Percentiles rank a stretch among this genome's conserved stretches.
These are phyloP conservation scores for Xylaria cubensis DNA, from an alignment of 495 filamentous ascomycete species.

Conservation along the genomic window DNA sequence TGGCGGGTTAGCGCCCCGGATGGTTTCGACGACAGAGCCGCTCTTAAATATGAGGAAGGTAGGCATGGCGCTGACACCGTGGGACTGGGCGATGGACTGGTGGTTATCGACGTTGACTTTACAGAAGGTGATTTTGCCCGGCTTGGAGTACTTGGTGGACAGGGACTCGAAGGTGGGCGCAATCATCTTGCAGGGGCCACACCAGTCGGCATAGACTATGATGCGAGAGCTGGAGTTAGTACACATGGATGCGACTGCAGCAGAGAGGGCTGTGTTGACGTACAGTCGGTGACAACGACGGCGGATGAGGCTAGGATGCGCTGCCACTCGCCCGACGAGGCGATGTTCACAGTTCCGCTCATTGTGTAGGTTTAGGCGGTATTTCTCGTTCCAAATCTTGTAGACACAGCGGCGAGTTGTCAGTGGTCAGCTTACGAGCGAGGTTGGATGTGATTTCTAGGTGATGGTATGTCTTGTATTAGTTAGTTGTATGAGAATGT, in stretches of 20 bases:
- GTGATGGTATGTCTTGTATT: background rate
- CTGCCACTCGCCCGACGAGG: slow-evolving; percentile 52
- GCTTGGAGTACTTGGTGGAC: slow-evolving; percentile 59
- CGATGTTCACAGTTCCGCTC: slow-evolving; percentile 42
- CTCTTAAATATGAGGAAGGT: slow-evolving; percentile 90
- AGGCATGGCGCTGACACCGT: slow-evolving; percentile 71
- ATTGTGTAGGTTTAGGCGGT: slow-evolving; percentile 23
- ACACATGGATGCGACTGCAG: slow-evolving; percentile 11
- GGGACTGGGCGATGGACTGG: slow-evolving; percentile 59
- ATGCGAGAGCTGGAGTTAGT: background rate
- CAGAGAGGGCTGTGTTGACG: slow-evolving; percentile 32
- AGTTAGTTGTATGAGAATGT: background rate
- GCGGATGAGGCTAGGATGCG: slow-evolving; percentile 48
- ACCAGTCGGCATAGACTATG: slow-evolving; percentile 71
- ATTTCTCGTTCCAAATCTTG: background rate
- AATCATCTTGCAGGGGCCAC: slow-evolving; percentile 74
- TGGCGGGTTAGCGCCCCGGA: slow-evolving; percentile 78
- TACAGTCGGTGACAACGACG: slow-evolving; percentile 57
- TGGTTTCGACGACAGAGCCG: slow-evolving; percentile 70
- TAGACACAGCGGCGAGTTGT: background rate
- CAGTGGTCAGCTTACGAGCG: background rate
- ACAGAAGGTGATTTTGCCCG: slow-evolving; percentile 62
- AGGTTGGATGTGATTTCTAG: background rate
- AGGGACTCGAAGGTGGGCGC: slow-evolving; percentile 68
- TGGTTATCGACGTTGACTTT: slow-evolving; percentile 69